These are phyloP conservation scores for Melastoma malabathricum DNA, from an alignment of 345 rosid species.

Conservation along the genomic window DNA sequence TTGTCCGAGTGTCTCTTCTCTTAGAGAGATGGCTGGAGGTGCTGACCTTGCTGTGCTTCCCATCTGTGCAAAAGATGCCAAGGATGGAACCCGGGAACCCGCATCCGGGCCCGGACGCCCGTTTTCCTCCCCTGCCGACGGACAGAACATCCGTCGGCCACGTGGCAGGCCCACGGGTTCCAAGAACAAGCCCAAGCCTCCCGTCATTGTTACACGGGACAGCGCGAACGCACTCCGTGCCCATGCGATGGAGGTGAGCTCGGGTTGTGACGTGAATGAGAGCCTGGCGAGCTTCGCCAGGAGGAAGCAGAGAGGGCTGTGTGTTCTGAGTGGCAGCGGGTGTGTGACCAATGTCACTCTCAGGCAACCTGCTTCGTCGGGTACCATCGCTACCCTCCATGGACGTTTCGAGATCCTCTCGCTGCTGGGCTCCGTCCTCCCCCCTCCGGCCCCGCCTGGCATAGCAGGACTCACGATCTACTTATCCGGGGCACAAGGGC, in stretches of 20 bases:
- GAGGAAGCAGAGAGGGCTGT: slow-evolving; percentile 75
- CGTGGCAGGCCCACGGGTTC: slow-evolving; percentile 95
- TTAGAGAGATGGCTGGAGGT: slow-evolving; percentile 39
- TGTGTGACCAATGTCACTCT: slow-evolving; percentile 80
- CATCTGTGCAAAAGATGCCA: slow-evolving; percentile 26
- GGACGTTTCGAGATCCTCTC: slow-evolving; percentile 96
- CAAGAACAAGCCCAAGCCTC: slow-evolving; percentile 95
- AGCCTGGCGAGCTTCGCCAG: slow-evolving; percentile 60
- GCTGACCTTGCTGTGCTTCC: slow-evolving; percentile 28
- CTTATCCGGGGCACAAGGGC: slow-evolving; percentile 90
- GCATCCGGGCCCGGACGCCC: slow-evolving; percentile 27
- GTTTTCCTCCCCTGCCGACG: slow-evolving; percentile 35
- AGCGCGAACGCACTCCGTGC: slow-evolving; percentile 77
- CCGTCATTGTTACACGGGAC: slow-evolving; percentile 69
- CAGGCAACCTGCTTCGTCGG: slow-evolving; percentile 69
- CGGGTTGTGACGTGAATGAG: slow-evolving; percentile 78
- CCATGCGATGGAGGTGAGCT: slow-evolving; percentile 82
- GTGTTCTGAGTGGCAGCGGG: slow-evolving; percentile 70
- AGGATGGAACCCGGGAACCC: slow-evolving; percentile 36
- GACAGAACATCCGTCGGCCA: slow-evolving; percentile 50
- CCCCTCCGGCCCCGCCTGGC: slow-evolving; percentile 83
- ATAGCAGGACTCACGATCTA: slow-evolving; percentile 76
- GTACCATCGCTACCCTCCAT: slow-evolving; percentile 74
- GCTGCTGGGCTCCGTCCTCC: slow-evolving; percentile 77
- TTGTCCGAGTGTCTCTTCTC: no score